Evolutionary conservation across 2,329 filamentous ascomycete species (phyloP).

Genomic region (Venturia nashicola): DNA sequence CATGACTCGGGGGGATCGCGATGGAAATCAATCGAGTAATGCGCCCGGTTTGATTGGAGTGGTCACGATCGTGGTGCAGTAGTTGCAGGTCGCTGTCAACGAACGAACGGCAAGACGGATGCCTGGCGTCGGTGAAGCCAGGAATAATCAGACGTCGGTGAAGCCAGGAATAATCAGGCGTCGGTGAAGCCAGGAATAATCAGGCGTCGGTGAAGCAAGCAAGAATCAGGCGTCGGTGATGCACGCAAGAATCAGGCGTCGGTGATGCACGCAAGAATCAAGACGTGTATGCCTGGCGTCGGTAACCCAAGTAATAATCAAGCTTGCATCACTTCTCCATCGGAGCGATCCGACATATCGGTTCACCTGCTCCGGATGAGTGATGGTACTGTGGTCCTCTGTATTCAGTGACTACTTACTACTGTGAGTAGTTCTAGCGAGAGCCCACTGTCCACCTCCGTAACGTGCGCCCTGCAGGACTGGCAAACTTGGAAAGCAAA

Average conservation of each 20-base stretch:
- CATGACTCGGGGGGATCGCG: too few relatives aligned
- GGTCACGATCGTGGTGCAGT: not conserved
- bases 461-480: not conserved
- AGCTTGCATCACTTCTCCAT: not conserved
- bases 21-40: too few relatives aligned
- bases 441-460: not conserved
- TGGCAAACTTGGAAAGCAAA: not conserved
- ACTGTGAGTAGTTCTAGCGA: too few relatives aligned
- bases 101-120: not conserved
- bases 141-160: not conserved
- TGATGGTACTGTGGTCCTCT: too few relatives aligned
- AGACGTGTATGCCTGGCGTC: too few relatives aligned
- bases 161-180: too few relatives aligned
- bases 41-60: not conserved
- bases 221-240: too few relatives aligned
- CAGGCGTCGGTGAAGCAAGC: not conserved
- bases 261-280: too few relatives aligned
- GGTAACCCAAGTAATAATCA: not conserved
- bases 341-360: not conserved
- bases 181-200: not conserved
- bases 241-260: too few relatives aligned
- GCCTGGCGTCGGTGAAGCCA: not conserved
- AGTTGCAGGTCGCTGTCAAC: not conserved
- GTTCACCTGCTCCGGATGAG: not conserved
- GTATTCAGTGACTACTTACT: too few relatives aligned